phyloP scores from a whole-genome alignment of 805 yeast species.

The Ogataea wickerhamii region DNA sequence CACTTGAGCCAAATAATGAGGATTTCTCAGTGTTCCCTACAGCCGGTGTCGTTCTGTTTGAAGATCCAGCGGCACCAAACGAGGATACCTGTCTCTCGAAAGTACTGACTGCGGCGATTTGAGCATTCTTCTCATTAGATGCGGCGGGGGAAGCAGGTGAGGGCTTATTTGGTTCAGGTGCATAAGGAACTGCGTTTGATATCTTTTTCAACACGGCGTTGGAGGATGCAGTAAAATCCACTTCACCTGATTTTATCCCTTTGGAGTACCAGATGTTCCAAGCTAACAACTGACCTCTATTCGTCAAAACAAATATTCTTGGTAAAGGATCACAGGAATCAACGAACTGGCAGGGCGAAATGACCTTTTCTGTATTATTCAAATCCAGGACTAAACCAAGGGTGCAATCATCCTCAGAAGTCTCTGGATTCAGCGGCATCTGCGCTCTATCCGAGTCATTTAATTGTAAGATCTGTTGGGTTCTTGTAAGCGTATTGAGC shows the following conservation, averaged over 20 bases:
- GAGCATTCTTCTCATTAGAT: too few relatives aligned
- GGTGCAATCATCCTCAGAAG: slow-evolving; percentile 66
- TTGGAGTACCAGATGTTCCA: slow-evolving; percentile 63
- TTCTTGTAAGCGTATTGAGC: slow-evolving; percentile 42
- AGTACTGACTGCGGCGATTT: too few relatives aligned
- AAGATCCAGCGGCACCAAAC: too few relatives aligned
- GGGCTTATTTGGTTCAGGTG: too few relatives aligned
- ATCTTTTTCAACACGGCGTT: background rate
- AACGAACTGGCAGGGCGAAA: slow-evolving; percentile 54
- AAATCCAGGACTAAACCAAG: slow-evolving; percentile 68
- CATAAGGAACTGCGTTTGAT: too few relatives aligned
- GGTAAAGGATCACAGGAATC: slow-evolving; percentile 65
- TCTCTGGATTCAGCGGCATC: slow-evolving; percentile 63
- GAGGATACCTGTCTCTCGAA: too few relatives aligned
- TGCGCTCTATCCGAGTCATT: slow-evolving; percentile 74
- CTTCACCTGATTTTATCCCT: slow-evolving; percentile 41
- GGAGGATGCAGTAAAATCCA: slow-evolving; percentile 12
- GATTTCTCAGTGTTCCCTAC: background rate
- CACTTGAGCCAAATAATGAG: background rate
- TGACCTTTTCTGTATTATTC: slow-evolving; percentile 39
- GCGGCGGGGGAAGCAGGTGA: too few relatives aligned
- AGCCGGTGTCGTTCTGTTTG: too few relatives aligned
- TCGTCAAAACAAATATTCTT: slow-evolving; percentile 55
- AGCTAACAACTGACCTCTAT: slow-evolving; percentile 56
- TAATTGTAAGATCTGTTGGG: slow-evolving; percentile 41